phyloP scores from a whole-genome alignment of 1,139 yeast species.

The Hemisphaericaspora subhashii region DNA sequence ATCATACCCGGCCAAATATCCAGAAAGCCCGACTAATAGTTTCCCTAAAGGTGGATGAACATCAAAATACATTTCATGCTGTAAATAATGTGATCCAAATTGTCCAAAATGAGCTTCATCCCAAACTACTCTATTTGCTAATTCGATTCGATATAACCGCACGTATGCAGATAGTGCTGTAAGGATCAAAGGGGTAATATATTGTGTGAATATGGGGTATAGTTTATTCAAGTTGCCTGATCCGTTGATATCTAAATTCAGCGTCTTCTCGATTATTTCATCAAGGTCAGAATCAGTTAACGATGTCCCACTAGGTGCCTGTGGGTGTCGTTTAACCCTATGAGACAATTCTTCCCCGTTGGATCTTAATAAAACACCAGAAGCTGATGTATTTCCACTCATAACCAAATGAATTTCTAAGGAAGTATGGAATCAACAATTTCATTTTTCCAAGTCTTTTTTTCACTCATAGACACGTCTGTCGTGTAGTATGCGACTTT shows the following conservation, averaged over 20 bases:
- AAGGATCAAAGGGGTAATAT: constrained; percentile 34
- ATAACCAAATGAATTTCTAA: background rate
- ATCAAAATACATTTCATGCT: constrained; percentile 70
- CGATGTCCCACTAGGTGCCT: too few species aligned
- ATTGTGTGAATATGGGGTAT: constrained; percentile 17
- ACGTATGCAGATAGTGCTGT: constrained; percentile 65
- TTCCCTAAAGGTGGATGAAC: constrained; percentile 82
- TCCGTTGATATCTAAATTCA: constrained; percentile 20
- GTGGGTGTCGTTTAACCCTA: too few species aligned
- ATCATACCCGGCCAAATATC: constrained; percentile 66
- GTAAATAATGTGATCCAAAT: constrained; percentile 62
- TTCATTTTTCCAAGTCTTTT: too few species aligned
- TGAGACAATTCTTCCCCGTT: background rate
- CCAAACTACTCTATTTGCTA: constrained; percentile 77
- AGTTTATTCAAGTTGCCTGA: constrained; percentile 8
- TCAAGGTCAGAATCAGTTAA: constrained; percentile 26
- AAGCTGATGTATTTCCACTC: background rate
- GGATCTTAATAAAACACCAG: background rate
- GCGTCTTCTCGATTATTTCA: constrained; percentile 28
- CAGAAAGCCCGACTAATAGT: constrained; percentile 65
- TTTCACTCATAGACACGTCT: too few species aligned
- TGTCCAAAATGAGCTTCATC: constrained; percentile 91
- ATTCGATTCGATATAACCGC: constrained; percentile 67
- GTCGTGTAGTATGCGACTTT: too few species aligned
- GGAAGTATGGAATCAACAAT: too few species aligned